Percentiles rank a stretch among this genome's conserved stretches.
Conservation (phyloP, 1,284 basidiomycete genomes). For the Stereum hirsutum region DNA sequence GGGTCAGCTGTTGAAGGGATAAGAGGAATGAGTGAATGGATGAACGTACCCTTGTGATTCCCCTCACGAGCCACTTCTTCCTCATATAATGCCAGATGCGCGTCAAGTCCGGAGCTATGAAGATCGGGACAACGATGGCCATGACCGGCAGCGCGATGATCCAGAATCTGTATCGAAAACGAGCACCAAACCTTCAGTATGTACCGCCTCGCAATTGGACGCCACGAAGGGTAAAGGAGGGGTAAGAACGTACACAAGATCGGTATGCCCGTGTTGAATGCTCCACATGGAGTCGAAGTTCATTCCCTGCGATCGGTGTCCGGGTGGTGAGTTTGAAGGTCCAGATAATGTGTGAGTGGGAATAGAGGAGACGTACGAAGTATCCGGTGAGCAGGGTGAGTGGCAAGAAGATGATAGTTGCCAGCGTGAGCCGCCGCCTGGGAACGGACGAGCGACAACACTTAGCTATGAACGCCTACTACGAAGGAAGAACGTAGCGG, state of each 20-base stretch:
- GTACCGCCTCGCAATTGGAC: slow-evolving; percentile 3
- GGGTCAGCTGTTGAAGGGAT: no score
- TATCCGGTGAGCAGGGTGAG: slow-evolving; percentile 65
- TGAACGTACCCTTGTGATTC: slow-evolving; percentile 22
- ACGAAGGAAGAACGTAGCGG: not conserved
- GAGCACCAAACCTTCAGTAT: slow-evolving; percentile 1
- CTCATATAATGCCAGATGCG: slow-evolving; percentile 33
- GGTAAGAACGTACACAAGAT: slow-evolving; percentile 45
- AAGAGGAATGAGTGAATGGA: no score
- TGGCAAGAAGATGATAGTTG: slow-evolving; percentile 63
- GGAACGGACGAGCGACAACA: not conserved
- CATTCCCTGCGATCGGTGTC: no score
- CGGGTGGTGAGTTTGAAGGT: no score
- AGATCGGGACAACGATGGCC: slow-evolving; percentile 42
- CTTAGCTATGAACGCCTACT: slow-evolving; percentile 1
- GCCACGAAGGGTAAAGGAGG: no score
- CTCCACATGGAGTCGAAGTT: slow-evolving; percentile 52
- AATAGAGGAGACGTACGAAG: no score
- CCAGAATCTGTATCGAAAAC: slow-evolving; percentile 57
- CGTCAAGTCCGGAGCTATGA: slow-evolving; percentile 44
- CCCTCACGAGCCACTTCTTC: slow-evolving; percentile 23
- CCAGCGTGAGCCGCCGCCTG: slow-evolving; percentile 46
- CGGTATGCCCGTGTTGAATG: slow-evolving; percentile 35
- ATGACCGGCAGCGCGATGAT: slow-evolving; percentile 53
- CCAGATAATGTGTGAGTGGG: no score